Percentiles rank a stretch among this genome's conserved stretches.
Evolutionary conservation across 331 rosid genomes (phyloP).

Genomic region (Phaseolus coccineus): DNA sequence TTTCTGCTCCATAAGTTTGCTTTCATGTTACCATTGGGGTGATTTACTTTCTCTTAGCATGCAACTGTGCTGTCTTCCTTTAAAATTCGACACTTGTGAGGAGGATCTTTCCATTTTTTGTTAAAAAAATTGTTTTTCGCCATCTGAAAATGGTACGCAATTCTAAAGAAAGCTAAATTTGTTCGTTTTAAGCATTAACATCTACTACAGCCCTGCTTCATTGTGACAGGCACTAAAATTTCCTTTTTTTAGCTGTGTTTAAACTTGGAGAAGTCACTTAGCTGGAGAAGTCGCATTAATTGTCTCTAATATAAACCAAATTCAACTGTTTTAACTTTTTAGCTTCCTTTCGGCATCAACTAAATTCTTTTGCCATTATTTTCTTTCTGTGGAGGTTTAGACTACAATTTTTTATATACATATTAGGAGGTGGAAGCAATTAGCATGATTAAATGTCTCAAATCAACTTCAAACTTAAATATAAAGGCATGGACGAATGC

Average conservation of each 20-base stretch:
- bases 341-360: slow-evolving; percentile 33
- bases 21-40: slow-evolving; percentile 2
- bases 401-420: not conserved
- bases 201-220: slow-evolving; percentile 33
- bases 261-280: slow-evolving; percentile 24
- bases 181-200: slow-evolving; percentile 32
- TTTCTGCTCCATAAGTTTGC: slow-evolving; percentile 13
- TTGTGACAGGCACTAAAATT: slow-evolving; percentile 9
- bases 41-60: not conserved
- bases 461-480: slow-evolving; percentile 17
- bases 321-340: slow-evolving; percentile 10
- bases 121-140: not conserved
- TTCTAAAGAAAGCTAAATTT: slow-evolving; percentile 32
- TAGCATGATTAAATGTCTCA: not conserved
- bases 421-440: slow-evolving; percentile 1
- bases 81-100: slow-evolving; percentile 30
- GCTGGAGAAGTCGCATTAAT: not conserved
- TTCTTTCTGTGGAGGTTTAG: not conserved
- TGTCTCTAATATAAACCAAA: slow-evolving; percentile 19
- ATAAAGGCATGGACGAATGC: not conserved
- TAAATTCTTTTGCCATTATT: slow-evolving; percentile 25
- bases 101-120: not conserved
- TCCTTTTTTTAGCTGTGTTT: slow-evolving; percentile 34
- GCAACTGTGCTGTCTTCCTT: slow-evolving; percentile 33
- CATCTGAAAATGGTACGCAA: not conserved